Conservation (phyloP, 306 rosid species). For the Quercus alba region DNA sequence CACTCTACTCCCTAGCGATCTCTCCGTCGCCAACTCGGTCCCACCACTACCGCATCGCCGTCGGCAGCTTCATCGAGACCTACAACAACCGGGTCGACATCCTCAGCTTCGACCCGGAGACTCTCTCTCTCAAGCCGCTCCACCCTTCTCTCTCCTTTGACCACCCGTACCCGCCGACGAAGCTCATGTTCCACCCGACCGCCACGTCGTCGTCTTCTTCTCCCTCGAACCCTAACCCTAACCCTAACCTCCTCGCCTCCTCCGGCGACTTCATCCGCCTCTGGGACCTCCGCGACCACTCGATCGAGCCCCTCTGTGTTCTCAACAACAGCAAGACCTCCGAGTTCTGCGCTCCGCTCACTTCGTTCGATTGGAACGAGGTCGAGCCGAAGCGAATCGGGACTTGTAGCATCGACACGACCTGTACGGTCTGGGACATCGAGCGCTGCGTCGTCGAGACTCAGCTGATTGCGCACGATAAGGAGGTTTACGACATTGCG, state of each 20-base stretch:
- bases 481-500: constrained; percentile 88
- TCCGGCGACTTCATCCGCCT: constrained; percentile 98
- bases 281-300: constrained; percentile 70
- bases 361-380: constrained; percentile 98
- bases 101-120: constrained; percentile 75
- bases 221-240: constrained; percentile 20
- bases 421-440: constrained; percentile 92
- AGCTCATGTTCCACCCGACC: constrained; percentile 88
- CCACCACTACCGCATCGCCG: constrained; percentile 52
- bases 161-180: constrained; percentile 96
- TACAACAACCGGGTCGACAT: constrained; percentile 79
- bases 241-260: constrained; percentile 72
- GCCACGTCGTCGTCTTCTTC: constrained; percentile 23
- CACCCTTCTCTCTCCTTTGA: constrained; percentile 81
- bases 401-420: constrained; percentile 92
- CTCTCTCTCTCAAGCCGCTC: constrained; percentile 38
- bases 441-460: constrained; percentile 80
- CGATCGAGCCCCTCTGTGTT: constrained; percentile 66
- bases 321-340: constrained; percentile 80
- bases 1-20: constrained; percentile 72
- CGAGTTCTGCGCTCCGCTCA: constrained; percentile 89
- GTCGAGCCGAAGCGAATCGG: constrained; percentile 79
- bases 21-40: constrained; percentile 40
- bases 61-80: constrained; percentile 87
- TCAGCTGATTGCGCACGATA: constrained; percentile 96